phyloP scores from a whole-genome alignment of 1,284 basidiomycete species.

The Hymenochaete sp. region DNA sequence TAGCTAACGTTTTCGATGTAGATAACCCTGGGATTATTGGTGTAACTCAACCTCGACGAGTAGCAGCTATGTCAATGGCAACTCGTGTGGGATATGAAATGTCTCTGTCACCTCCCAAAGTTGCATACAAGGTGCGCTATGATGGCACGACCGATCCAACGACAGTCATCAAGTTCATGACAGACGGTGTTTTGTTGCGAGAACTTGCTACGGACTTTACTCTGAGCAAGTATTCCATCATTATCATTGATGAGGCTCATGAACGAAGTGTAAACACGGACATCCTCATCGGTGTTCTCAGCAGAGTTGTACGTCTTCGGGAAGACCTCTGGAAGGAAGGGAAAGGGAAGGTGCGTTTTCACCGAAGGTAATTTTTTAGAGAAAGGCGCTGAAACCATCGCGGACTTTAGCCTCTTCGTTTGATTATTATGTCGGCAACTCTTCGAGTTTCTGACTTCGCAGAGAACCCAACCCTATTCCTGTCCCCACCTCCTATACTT shows the following conservation, averaged over 20 bases:
- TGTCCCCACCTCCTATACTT: conserved; percentile 81
- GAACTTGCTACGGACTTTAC: conserved; percentile 91
- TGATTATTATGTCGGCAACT: conserved; percentile 99
- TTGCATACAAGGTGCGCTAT: conserved; percentile 97
- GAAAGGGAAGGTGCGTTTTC: conserved; percentile 39
- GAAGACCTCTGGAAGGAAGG: conserved; percentile 82
- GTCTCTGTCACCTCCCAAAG: conserved; percentile 66
- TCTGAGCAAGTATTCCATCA: conserved; percentile 83
- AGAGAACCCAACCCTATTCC: conserved; percentile 78
- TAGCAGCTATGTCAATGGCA: conserved; percentile 95
- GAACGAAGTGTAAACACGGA: conserved; percentile 98
- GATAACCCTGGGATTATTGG: conserved; percentile 98
- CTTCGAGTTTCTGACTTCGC: conserved; percentile 91
- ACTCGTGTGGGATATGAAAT: conserved; percentile 87
- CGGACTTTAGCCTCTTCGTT: conserved; percentile 62
- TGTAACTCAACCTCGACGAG: conserved; percentile 93
- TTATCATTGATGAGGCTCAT: conserved; percentile 97
- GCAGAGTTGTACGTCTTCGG: conserved; percentile 81
- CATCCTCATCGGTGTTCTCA: conserved; percentile 92
- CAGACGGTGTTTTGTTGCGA: conserved; percentile 92
- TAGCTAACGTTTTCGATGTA: conserved; percentile 25
- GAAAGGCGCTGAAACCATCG: neutral
- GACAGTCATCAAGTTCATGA: conserved; percentile 99
- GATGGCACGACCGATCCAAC: conserved; percentile 85
- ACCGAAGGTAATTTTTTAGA: neutral